Conservation (phyloP, 2,329 filamentous ascomycete genomes). For the Aspergillus felis region DNA sequence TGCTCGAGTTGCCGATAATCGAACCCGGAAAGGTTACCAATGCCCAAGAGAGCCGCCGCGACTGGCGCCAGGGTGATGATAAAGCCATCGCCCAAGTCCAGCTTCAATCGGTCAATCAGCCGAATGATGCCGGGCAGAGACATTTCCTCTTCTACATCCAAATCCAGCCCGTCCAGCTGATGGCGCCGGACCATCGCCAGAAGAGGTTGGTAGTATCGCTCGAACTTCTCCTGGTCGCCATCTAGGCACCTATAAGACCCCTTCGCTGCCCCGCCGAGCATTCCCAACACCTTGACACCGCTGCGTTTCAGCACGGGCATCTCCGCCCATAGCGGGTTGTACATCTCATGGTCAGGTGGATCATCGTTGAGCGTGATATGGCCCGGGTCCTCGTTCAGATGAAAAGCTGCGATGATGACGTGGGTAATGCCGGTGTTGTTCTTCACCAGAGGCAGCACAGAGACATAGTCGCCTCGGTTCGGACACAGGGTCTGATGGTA, state of each 20-base stretch:
- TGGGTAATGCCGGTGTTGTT: conserved; percentile 67
- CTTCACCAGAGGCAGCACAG: conserved; percentile 58
- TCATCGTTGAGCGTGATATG: conserved; percentile 78
- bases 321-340: conserved; percentile 74
- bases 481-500: conserved; percentile 65
- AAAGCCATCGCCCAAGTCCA: conserved; percentile 52
- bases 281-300: conserved; percentile 76
- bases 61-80: conserved; percentile 80
- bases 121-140: conserved; percentile 62
- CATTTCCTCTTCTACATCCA: conserved; percentile 77
- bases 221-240: conserved; percentile 59
- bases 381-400: conserved; percentile 66
- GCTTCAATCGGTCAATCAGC: conserved; percentile 63
- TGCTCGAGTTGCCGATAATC: conserved; percentile 71
- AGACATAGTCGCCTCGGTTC: conserved; percentile 52
- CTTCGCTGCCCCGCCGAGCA: conserved; percentile 80
- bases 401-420: conserved; percentile 80
- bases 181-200: conserved; percentile 60
- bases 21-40: conserved; percentile 71
- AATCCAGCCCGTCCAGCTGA: conserved; percentile 65
- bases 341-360: conserved; percentile 62
- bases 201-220: conserved; percentile 68
- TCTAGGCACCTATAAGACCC: conserved; percentile 66
- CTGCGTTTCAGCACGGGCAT: conserved; percentile 65
- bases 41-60: conserved; percentile 65